Conservation (phyloP, 2,329 filamentous ascomycete species). For the Alternaria rosae region DNA sequence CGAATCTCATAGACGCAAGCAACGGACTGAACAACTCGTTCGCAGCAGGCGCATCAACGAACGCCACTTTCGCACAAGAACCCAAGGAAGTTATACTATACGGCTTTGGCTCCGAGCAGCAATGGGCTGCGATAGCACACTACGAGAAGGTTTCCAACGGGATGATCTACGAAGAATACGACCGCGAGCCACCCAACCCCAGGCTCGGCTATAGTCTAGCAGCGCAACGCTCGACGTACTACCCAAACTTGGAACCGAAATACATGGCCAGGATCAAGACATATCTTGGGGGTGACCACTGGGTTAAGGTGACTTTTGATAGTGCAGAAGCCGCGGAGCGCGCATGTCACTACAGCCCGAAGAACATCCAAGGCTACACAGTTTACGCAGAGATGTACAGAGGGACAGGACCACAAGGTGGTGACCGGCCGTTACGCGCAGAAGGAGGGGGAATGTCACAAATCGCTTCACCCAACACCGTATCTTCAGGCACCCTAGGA, state of each 20-base stretch:
- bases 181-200: slow-evolving; percentile 78
- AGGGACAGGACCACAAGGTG: slow-evolving; percentile 53
- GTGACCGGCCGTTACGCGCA: slow-evolving; percentile 54
- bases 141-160: slow-evolving; percentile 85
- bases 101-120: slow-evolving; percentile 73
- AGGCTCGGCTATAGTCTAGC: slow-evolving; percentile 77
- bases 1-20: slow-evolving; percentile 42
- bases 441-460: slow-evolving; percentile 38
- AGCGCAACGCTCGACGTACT: slow-evolving; percentile 71
- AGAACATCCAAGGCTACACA: slow-evolving; percentile 56
- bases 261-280: slow-evolving; percentile 81
- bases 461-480: slow-evolving; percentile 46
- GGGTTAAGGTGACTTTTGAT: slow-evolving; percentile 72
- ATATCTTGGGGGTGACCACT: slow-evolving; percentile 85
- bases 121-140: slow-evolving; percentile 87
- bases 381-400: slow-evolving; percentile 59
- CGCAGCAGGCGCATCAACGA: slow-evolving; percentile 38
- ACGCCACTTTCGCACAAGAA: slow-evolving; percentile 55
- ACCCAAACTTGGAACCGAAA: slow-evolving; percentile 71
- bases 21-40: slow-evolving; percentile 37
- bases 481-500: slow-evolving; percentile 43
- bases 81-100: slow-evolving; percentile 84
- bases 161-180: slow-evolving; percentile 90
- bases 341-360: slow-evolving; percentile 57
- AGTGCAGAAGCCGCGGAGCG: slow-evolving; percentile 58